Evolutionary conservation across 352 stramenopile species (phyloP), one percentile per base, ranked within the genome.

Genomic region (Pythium apleroticum): DNA sequence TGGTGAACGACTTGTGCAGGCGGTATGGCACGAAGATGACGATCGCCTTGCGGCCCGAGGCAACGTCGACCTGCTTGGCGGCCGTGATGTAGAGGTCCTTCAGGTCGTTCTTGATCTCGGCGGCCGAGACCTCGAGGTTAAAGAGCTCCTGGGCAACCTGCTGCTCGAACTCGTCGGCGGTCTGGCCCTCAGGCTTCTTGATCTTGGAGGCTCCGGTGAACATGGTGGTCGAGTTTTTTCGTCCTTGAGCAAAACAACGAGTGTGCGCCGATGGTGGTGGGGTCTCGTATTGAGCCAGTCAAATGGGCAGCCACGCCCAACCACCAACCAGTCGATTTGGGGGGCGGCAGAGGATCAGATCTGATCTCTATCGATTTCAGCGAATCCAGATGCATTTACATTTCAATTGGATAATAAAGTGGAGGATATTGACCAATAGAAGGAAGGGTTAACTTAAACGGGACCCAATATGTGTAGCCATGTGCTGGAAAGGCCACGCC

Each of bases 11-110:
- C 71, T 95, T 97, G 71, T 99, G 91, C 54, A 99, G 89, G 63
- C 97, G 97, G 96, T 91, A 99, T 15, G 98, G 98, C 69, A 99
- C 97, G 80, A 99, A 99, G 71, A 99, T 86, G 52, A 99, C 89
- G 78, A 99, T 99, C 35, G 98, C 98, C 84, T 99, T 98, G 75
- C 96, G 96, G 80, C 84, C 88, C 63, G 81, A 86, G 33, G 89
- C 91, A 60, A 98, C 93, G 74, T 99, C 95, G 63, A 99, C 95
- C 87, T 99, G 97, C 91, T 99, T 99, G 66, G 97, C 98, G 63
- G 95, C 96, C 30, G 93, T 97, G 89, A 99, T 99, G 91, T 99
- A 98, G 62, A 99, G 88, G 73, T 98, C 91, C 77, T 97, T 94
- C 27, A 99, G 88, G 66, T 99, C 96, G 69, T 96, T 95, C 91